Evolutionary conservation across 2,329 filamentous ascomycete species (phyloP), one percentile per base, ranked within the genome.

Genomic region (Pseudogymnoascus sp.): DNA sequence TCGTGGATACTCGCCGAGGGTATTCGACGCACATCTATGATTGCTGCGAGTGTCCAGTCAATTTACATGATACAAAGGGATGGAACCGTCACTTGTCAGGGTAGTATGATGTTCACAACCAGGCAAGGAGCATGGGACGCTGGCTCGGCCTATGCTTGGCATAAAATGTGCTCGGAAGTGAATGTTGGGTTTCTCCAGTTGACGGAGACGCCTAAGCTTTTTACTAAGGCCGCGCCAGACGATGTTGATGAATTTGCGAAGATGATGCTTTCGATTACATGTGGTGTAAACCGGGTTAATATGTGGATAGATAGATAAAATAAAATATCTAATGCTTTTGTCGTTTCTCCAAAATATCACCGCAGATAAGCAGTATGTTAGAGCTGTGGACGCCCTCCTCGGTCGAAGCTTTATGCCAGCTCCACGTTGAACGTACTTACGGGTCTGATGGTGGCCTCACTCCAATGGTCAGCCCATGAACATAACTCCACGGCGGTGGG

Each of bases 1-100:
- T 66, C 70, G 3, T 74, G 71, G 71, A 68, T 74, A 17, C 58
- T 74, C 1, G 65, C 71, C 2, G 72, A 74, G 61, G 69, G 67
- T 21, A 61, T 71, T n/a, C 65, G 72, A 5, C 68, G 72, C 8
- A 72, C 70, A 0, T 73, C 70, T 66, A 61, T 68, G 21, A 39
- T 71, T 6, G 66, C 64, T 2, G 63, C 64, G 25, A 62, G 66
- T n/a, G 62, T 70, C 2, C 60, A 68, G 31, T 63, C 65, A 9
- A 61, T 66, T 3, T 70, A 69, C 36, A 41, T 64, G 27, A 29
- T 68, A 60, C 29, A 66, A 44, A 25, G 69, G 64, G 61, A 66
- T 58, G 17, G 62, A 17, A 65, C 61, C 60, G 29, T 60, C n/a
- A 33, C 63, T 3, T 73, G 70, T 48, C 64, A 65, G 1, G 71